Conservation (phyloP, 78 protist genomes). For the Pigoraptor vietnamica region DNA sequence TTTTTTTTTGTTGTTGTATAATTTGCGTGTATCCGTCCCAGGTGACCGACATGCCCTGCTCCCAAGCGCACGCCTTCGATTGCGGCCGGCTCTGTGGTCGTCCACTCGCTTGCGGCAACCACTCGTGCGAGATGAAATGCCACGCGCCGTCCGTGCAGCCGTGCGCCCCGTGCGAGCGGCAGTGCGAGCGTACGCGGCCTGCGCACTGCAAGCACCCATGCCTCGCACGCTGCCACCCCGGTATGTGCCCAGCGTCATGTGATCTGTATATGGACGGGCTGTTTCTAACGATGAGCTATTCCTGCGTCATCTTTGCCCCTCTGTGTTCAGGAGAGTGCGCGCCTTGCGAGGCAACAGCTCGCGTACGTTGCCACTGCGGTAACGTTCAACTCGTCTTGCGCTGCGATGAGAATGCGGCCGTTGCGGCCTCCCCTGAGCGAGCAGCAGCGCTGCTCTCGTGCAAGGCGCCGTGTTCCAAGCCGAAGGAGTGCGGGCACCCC, state of each 20-base stretch:
- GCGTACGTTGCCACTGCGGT: neutral
- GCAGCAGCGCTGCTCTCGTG: neutral
- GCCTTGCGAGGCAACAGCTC: neutral
- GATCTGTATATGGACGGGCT: too few species aligned
- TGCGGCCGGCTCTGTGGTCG: neutral
- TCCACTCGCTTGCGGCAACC: neutral
- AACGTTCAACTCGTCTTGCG: neutral
- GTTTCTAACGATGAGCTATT: too few species aligned
- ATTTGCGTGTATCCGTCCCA: neutral
- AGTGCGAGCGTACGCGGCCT: neutral
- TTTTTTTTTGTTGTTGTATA: too few species aligned
- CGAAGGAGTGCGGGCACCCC: neutral
- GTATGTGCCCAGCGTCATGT: too few species aligned
- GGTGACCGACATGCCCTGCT: neutral
- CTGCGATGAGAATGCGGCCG: neutral
- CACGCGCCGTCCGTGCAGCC: neutral
- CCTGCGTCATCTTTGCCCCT: too few species aligned
- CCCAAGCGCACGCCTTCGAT: neutral
- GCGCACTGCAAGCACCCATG: neutral
- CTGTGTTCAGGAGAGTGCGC: neutral
- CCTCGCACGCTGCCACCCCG: neutral
- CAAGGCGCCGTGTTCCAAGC: neutral
- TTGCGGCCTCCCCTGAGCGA: neutral
- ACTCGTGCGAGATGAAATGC: neutral
- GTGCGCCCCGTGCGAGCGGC: neutral